Base-by-base conservation (phyloP, 1,284 basidiomycete genomes). In the Limonomyces culmigenus region DNA sequence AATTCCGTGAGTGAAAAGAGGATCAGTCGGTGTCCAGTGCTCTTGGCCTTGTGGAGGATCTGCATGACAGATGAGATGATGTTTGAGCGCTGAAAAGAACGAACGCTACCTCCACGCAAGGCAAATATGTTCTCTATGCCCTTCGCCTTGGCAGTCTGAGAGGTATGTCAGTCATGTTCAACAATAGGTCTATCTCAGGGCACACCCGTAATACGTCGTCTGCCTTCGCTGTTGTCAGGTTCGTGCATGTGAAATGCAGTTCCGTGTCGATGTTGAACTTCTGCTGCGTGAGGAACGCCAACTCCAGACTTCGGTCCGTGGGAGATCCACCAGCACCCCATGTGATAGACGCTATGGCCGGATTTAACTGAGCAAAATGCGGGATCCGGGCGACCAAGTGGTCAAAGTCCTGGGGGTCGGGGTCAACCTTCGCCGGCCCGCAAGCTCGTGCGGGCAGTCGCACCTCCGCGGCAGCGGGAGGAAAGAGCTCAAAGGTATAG, bases 281-380 rank as follows among this genome's bases (percentile, higher is more conserved):
- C 5, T 62, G 56, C 52, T 85, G 71, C 37, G 74, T 70, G 46
- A 83, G 51, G 39, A 71, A 64, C 0, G 85, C 86, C 3, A 99
- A 70, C 47, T 93, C 89, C 34, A 98, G 62, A 49, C 77, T 88
- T 34, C 83, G 70, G 21, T 91, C 84, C 42, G 75, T 85, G 0
- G 95, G 98, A 5, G 78, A 76, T 0, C 95, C 92, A n/a, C 92
- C 89, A 0, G 92, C 89, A 35, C 92, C 92, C 92, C 92, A 96
- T 47, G 92, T 96, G 25, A 96, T 70, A 47, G 80, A 88, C 45
- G 92, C 67, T 20, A 80, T 85, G 10, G 88, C 58, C 10, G 88
- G 88, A 14, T 73, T 61, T 19, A 87, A 59, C 3, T 62, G 50
- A 23, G 74, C 60, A 35, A 95, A 61, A 36, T 89, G 70, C 19